Conservation (phyloP, 2,329 filamentous ascomycete species). For the Madurella mycetomatis region DNA sequence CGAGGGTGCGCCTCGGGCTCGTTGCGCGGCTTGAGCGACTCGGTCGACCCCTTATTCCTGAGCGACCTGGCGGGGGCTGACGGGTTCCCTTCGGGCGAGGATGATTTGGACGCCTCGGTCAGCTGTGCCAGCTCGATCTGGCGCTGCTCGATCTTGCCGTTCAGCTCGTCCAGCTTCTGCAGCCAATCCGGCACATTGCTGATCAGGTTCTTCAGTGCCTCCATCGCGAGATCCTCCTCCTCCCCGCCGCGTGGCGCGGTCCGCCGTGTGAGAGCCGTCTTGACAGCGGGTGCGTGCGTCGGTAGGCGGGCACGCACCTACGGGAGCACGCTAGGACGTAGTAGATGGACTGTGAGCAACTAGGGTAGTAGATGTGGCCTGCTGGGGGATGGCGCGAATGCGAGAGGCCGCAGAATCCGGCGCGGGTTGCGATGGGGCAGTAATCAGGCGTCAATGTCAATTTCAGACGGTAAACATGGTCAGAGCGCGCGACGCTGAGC, state of each 20-base stretch:
- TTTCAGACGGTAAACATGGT: not conserved
- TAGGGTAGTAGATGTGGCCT: not conserved
- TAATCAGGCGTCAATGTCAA: not conserved
- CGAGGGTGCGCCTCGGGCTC: slow-evolving; percentile 33
- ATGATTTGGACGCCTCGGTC: slow-evolving; percentile 24
- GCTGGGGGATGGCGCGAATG: not conserved
- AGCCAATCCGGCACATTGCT: slow-evolving; percentile 58
- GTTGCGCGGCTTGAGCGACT: slow-evolving; percentile 49
- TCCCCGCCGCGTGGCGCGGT: slow-evolving; percentile 20
- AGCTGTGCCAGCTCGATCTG: slow-evolving; percentile 53
- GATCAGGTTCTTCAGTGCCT: slow-evolving; percentile 52
- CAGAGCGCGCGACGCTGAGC: not conserved
- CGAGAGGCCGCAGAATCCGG: not conserved
- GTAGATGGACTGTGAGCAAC: not conserved
- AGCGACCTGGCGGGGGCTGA: slow-evolving; percentile 36
- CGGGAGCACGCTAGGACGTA: slow-evolving; percentile 12
- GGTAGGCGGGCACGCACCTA: slow-evolving; percentile 24
- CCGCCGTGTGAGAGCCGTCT: slow-evolving; percentile 20
- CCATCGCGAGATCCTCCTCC: slow-evolving; percentile 40
- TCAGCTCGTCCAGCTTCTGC: slow-evolving; percentile 55
- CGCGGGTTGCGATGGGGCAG: not conserved
- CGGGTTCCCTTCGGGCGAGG: slow-evolving; percentile 14
- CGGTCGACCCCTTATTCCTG: slow-evolving; percentile 49
- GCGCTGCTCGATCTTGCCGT: slow-evolving; percentile 56
- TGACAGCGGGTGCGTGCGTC: slow-evolving; percentile 22